phyloP scores from a whole-genome alignment of 2,329 filamentous ascomycete species.

The Trichoderma simmonsii region DNA sequence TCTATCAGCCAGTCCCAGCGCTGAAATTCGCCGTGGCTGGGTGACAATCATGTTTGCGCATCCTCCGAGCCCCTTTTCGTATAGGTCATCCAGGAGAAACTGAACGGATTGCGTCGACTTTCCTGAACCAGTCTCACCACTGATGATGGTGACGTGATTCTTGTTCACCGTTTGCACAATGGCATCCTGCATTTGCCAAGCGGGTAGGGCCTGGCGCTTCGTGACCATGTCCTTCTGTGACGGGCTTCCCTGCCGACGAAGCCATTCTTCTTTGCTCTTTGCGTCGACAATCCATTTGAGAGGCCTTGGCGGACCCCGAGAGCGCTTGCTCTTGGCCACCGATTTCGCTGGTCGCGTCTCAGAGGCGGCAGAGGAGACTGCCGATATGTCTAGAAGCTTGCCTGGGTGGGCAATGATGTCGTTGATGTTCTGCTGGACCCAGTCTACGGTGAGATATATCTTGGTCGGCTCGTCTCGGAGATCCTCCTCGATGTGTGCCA shows the following conservation, averaged over 20 bases:
- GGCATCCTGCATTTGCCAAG: slow-evolving; percentile 76
- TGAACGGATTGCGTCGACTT: slow-evolving; percentile 97
- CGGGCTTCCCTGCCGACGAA: slow-evolving; percentile 60
- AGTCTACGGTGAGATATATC: slow-evolving; percentile 84
- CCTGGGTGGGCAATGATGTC: slow-evolving; percentile 82
- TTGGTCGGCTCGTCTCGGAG: slow-evolving; percentile 83
- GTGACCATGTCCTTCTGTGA: slow-evolving; percentile 72
- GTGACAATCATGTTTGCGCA: slow-evolving; percentile 91
- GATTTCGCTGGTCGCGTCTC: slow-evolving; percentile 43
- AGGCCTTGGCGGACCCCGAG: slow-evolving; percentile 50
- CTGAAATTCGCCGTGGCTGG: slow-evolving; percentile 90
- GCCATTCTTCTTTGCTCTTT: slow-evolving; percentile 66
- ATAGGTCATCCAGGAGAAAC: slow-evolving; percentile 90
- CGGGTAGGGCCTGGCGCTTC: slow-evolving; percentile 72
- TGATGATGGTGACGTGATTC: slow-evolving; percentile 92
- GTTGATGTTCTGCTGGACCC: slow-evolving; percentile 82
- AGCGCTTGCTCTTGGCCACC: slow-evolving; percentile 29
- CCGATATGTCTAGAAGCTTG: slow-evolving; percentile 76
- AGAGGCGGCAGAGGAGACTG: slow-evolving; percentile 66
- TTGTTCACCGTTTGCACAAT: slow-evolving; percentile 73
- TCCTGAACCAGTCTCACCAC: slow-evolving; percentile 92
- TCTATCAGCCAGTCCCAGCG: slow-evolving; percentile 87
- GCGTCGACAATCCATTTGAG: slow-evolving; percentile 63
- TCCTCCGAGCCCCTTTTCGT: slow-evolving; percentile 68
- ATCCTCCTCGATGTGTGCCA: slow-evolving; percentile 67